Evolutionary conservation across 495 filamentous ascomycete species (phyloP), one percentile per base, ranked within the genome.

Genomic region (Penicillium soppii): DNA sequence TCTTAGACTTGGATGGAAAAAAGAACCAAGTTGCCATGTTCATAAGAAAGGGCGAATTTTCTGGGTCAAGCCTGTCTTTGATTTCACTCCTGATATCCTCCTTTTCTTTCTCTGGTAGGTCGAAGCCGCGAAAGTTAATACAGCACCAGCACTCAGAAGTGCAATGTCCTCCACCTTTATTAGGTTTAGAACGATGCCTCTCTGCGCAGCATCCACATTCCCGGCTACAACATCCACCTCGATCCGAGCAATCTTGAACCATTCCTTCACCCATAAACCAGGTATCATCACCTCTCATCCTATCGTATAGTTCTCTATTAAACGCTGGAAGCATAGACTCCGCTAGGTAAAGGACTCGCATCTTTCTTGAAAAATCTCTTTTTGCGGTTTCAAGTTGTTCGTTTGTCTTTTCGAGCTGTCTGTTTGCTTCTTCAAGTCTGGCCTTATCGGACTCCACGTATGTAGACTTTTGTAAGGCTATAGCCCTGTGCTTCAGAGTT

Each of bases 211-310:
- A 55, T 43, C 45, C 39, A 26, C 52, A 55, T 16, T 8, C 16
- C 21, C 52, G 39, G 13, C 52, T 50, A n/a, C 52, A 55, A 35
- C 52, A 55, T 17, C 52, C 52, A 17, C 44, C 39, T 26, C 32
- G 46, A 29, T 30, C 45, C 19, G 46, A 42, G 38, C 45, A 55
- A 40, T 55, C 52, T 37, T 45, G 43, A 22, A 53, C 51, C 43
- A 36, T 12, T 22, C 40, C 43, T 29, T 47, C 2, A 1, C 43
- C 43, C 51, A 53, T 53, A 23, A 42, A 47, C 51, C 43, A 53
- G 36, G 27, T 42, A 15, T 19, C 2, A 42, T 47, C 26, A 27
- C 20, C 4, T 27, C 25, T 27, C 9, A 27, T 4, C 25, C 25
- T 27, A 9, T 27, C 25, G 25, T 27, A 27, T n/a, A n/a, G n/a